Conservation (phyloP, 2,329 filamentous ascomycete species). For the Colletotrichum tanaceti region DNA sequence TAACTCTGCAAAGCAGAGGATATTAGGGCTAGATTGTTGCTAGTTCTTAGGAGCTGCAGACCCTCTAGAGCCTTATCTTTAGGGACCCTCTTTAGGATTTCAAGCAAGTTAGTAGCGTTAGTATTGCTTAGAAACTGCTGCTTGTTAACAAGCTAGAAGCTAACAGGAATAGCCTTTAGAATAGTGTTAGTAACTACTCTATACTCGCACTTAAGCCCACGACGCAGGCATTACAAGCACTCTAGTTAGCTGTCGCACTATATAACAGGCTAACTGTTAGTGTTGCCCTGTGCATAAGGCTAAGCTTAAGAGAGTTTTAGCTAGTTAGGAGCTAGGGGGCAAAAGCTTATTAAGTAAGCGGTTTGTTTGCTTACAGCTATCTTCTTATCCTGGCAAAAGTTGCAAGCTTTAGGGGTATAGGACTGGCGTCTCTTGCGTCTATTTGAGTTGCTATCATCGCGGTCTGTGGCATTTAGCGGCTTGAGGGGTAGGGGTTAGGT, state of each 20-base stretch:
- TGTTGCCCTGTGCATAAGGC: background rate
- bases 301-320: background rate
- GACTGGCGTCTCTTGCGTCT: background rate
- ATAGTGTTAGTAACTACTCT: background rate
- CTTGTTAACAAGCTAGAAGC: background rate
- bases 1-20: background rate
- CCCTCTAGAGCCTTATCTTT: background rate
- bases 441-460: background rate
- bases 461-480: background rate
- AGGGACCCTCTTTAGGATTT: background rate
- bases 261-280: background rate
- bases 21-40: background rate
- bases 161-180: background rate
- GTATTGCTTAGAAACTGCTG: background rate
- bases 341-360: background rate
- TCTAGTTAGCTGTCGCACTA: background rate
- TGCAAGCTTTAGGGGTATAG: background rate
- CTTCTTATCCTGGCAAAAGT: constrained; percentile 2
- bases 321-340: background rate
- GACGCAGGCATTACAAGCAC: background rate
- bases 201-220: background rate
- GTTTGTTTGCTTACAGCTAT: background rate
- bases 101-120: background rate
- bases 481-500: too few relatives aligned
- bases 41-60: background rate